Evolutionary conservation across 2,329 filamentous ascomycete species (phyloP), one percentile per base, ranked within the genome.

Genomic region (Alternaria panax): DNA sequence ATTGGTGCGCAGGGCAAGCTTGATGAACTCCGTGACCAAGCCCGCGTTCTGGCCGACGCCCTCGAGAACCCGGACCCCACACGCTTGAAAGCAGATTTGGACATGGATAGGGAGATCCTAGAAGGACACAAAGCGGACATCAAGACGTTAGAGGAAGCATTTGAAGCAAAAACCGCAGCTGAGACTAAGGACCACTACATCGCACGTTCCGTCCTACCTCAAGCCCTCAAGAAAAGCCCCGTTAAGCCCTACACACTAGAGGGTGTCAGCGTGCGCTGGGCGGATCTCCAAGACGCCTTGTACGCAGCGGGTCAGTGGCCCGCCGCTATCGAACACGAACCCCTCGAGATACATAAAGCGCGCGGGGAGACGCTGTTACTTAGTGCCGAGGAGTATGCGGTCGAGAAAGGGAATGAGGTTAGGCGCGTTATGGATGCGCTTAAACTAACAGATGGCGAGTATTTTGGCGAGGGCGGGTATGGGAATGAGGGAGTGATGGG

Each of bases 221-320:
- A 59, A 1, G 41, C 52, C 0, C 57, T 69, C n/a, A 69, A 62
- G 25, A 69, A 65, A 24, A 18, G 58, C 2, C 60, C 57, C 12
- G 66, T 67, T 27, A 62, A 51, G 14, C 68, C 69, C 12, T 76
- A 72, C 51, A 65, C 66, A 11, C 64, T 73, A 6, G 56, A 72
- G 4, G 69, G 64, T 28, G 65, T 79, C 3, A 59, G 53, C 14
- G 66, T 79, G 24, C 59, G 66, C 24, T 79, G 78, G 78, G 69
- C 70, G 6, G 71, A 79, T 43, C 52, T 76, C 12, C 56, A 65
- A 22, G 76, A 79, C 52, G 73, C 71, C 12, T 57, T 75, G 20
- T 74, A 72, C 58, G 70, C 71, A 0, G 52, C 57, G 1, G 63
- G 57, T 1, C 40, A 63, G 7, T 72, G 71, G 71, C 68, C 70